Conservation (phyloP, 2,329 filamentous ascomycete genomes). For the Calcarisporium arbuscula region DNA sequence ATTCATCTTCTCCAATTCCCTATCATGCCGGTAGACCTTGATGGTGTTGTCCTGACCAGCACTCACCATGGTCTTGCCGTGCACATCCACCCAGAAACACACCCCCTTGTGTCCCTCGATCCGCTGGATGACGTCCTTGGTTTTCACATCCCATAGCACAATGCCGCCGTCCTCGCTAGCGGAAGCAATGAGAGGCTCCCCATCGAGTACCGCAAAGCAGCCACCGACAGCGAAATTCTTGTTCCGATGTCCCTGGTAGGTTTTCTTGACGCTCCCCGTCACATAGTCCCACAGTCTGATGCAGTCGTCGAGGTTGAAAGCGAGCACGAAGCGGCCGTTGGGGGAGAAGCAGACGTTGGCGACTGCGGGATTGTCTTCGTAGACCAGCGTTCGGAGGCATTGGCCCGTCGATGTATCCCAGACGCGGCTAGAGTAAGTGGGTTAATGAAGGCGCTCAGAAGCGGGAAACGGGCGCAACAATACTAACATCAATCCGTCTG, state of each 20-base stretch:
- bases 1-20: constrained; percentile 13
- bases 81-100: constrained; percentile 60
- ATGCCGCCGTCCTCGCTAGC: constrained; percentile 85
- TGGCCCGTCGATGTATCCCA: constrained; percentile 97
- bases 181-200: constrained; percentile 61
- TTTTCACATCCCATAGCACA: constrained; percentile 84
- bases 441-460: constrained; percentile 10
- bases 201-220: constrained; percentile 61
- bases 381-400: constrained; percentile 87
- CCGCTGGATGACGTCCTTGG: constrained; percentile 74
- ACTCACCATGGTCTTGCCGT: constrained; percentile 50
- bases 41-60: constrained; percentile 50
- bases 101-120: constrained; percentile 47
- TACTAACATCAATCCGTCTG: constrained; percentile 77
- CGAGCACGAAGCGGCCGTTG: constrained; percentile 88
- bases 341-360: constrained; percentile 87
- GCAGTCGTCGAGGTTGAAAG: constrained; percentile 85
- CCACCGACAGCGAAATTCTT: constrained; percentile 77
- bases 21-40: constrained; percentile 38
- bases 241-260: constrained; percentile 90
- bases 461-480: constrained; percentile 4
- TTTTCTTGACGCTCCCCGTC: constrained; percentile 86
- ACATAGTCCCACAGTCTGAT: constrained; percentile 95
- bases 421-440: constrained; percentile 55
- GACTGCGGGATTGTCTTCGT: constrained; percentile 91